Evolutionary conservation across 371 early-diverging fungal genomes (phyloP), one percentile per base, ranked within the genome.

Genomic region (Mortierella sp.): DNA sequence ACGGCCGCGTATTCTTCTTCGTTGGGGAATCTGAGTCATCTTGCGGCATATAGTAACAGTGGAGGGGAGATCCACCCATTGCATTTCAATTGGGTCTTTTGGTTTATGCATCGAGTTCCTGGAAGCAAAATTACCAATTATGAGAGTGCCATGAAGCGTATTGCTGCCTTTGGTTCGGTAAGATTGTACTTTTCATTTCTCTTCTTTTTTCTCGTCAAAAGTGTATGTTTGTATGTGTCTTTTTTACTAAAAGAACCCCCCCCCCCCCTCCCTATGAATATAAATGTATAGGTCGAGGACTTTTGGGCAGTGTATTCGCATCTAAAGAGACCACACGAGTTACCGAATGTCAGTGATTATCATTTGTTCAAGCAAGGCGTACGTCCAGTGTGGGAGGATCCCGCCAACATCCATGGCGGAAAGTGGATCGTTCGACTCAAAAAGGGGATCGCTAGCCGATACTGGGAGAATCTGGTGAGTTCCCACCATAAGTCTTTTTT

Each of bases 301-400:
- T 98, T 96, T 83, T 98, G 98, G 98, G 91, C 91, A 19, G 95
- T 93, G 6, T 97, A 96, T 77, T 90, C 89, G 60, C 93, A 93
- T 62, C 81, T 98, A 69, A 88, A 87, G 70, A 91, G 98, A 62
- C 96, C 98, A 29, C 85, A 89, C 60, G 94, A 95, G 59, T 85
- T 99, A 68, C 94, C 94, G 12, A 91, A 90, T 68, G 95, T 97
- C 68, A 93, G 94, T 72, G 99, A 99, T 81, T 94, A 95, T 77
- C 96, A 96, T 80, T 82, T 99, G 73, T 99, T 99, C 86, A 96
- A 95, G 80, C 86, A 92, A 30, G 98, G 97, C n/a, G 92, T 97
- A 57, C 82, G 97, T 60, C 99, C 99, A 60, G 94, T 97, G 37
- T 99, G 99, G 99, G 99, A 99, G 88, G 97, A 97, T 69, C 84